Evolutionary conservation across 306 rosid species (phyloP), one percentile per base, ranked within the genome.

Genomic region (Vigna trinervia): DNA sequence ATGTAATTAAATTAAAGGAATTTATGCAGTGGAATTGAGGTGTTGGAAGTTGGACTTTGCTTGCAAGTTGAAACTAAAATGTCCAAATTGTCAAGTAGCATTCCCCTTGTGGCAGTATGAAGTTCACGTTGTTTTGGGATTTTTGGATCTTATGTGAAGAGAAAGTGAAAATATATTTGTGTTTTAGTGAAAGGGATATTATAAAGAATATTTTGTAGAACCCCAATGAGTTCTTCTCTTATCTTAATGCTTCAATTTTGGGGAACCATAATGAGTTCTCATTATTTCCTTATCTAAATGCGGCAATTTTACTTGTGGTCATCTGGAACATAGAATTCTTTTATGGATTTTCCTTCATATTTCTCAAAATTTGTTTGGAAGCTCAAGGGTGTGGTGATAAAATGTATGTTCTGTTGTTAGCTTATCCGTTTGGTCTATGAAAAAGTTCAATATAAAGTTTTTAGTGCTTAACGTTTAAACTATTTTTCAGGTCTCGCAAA

Each of bases 401-500:
- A 3, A 51, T 69, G 20, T 73, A 3, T 64, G 14, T 26, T 46
- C 20, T 57, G 23, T 17, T 74, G 5, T 34, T 78, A 58, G 65
- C 77, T 57, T 38, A 12, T 60, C 54, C 23, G 7, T 56, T 73
- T 22, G 74, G 75, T 32, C 13, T 36, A 62, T 69, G 57, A 59
- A 57, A 62, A 7, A 32, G 60, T 68, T 80, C 28, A 71, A 50
- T 58, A 12, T 62, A 30, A 14, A 34, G 60, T 74, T 71, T 70
- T 71, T 20, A 26, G 19, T 14, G 19, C 41, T 86, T 45, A 26
- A 59, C 50, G 28, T 23, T 80, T 45, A 43, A 65, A 47, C 36
- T 20, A 39, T 73, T 81, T 69, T 83, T 71, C 83, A 91, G 98
- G 97, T 61, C 98, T 94, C 72, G 97, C 98, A 46, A 94, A 91